Evolutionary conservation across 257 asterid genomes (phyloP).

Genomic region (Misopates orontium): DNA sequence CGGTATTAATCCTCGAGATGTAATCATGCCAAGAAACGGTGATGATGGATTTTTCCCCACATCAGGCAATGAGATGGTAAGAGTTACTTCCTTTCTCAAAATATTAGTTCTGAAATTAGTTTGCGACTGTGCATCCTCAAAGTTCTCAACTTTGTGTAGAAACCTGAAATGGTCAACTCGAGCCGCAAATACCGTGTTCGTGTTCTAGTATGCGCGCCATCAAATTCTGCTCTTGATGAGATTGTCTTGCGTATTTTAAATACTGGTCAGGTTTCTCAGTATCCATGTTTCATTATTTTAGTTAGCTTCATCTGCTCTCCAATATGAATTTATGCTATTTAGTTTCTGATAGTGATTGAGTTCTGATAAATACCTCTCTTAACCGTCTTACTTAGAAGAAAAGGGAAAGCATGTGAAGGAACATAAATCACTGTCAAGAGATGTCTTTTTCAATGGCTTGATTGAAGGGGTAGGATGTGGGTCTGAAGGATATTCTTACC

Average conservation of each 20-base stretch:
- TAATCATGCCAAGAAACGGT: constrained; percentile 86
- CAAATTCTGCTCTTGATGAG: constrained; percentile 98
- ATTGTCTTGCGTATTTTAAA: constrained; percentile 76
- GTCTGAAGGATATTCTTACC: constrained; percentile 8
- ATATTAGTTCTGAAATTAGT: constrained; percentile 11
- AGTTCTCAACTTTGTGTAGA: constrained; percentile 44
- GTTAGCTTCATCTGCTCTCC: constrained; percentile 18
- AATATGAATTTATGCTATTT: constrained; percentile 18
- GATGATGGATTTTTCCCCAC: constrained; percentile 97
- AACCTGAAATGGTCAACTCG: constrained; percentile 89
- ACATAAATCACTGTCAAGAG: too few species aligned
- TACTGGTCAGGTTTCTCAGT: constrained; percentile 56
- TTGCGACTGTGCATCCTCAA: constrained; percentile 27
- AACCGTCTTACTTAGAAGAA: background rate
- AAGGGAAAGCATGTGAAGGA: constrained; percentile 1
- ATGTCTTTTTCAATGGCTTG: background rate
- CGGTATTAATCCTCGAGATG: constrained; percentile 82
- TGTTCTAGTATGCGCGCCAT: constrained; percentile 95
- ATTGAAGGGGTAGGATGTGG: background rate
- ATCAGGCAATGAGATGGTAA: constrained; percentile 86
- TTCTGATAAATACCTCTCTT: background rate
- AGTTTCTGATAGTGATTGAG: constrained; percentile 12
- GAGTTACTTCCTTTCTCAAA: constrained; percentile 22
- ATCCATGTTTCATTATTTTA: constrained; percentile 17
- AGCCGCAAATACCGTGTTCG: constrained; percentile 93